phyloP scores from a whole-genome alignment of 805 yeast species.

The Kluyveromyces siamensis region DNA sequence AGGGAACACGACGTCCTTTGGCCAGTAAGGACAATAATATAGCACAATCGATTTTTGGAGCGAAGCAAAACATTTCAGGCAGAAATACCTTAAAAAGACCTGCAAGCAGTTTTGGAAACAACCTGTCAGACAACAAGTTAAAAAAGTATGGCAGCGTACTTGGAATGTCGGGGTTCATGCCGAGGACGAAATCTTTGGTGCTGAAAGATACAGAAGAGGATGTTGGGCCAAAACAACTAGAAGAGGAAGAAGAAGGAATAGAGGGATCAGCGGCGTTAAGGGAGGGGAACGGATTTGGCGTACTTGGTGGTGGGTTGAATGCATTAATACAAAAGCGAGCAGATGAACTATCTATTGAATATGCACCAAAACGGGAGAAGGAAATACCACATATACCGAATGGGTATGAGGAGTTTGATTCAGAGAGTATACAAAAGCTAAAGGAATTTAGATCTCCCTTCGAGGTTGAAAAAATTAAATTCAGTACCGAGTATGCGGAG shows the following conservation, averaged over 20 bases:
- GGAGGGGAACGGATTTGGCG: constrained; percentile 11
- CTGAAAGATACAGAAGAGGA: constrained; percentile 19
- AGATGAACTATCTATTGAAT: constrained; percentile 39
- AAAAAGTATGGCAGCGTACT: constrained; percentile 26
- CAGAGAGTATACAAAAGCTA: constrained; percentile 24
- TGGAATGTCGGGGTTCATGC: constrained; percentile 17
- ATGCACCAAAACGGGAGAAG: constrained; percentile 32
- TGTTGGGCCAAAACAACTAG: constrained; percentile 5
- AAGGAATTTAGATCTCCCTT: constrained; percentile 14
- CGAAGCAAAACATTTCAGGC: neutral
- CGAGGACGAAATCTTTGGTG: constrained; percentile 21
- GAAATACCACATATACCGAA: constrained; percentile 38
- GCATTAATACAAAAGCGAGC: constrained; percentile 14
- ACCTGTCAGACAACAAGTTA: constrained; percentile 12
- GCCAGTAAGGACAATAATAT: constrained; percentile 26
- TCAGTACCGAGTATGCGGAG: constrained; percentile 20
- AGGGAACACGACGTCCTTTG: constrained; percentile 18
- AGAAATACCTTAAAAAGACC: neutral
- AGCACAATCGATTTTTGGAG: constrained; percentile 1
- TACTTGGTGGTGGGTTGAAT: constrained; percentile 12
- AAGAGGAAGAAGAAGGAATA: constrained; percentile 9
- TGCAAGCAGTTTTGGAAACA: constrained; percentile 7
- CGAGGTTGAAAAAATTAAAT: constrained; percentile 8
- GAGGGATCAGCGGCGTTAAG: constrained; percentile 5
- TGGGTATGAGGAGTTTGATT: constrained; percentile 34